A percentile compares a stretch with the other conserved stretches of the same genome.
These are phyloP conservation scores for Annulohypoxylon maeteangense DNA, from an alignment of 495 filamentous ascomycete species.

Conservation along the genomic window DNA sequence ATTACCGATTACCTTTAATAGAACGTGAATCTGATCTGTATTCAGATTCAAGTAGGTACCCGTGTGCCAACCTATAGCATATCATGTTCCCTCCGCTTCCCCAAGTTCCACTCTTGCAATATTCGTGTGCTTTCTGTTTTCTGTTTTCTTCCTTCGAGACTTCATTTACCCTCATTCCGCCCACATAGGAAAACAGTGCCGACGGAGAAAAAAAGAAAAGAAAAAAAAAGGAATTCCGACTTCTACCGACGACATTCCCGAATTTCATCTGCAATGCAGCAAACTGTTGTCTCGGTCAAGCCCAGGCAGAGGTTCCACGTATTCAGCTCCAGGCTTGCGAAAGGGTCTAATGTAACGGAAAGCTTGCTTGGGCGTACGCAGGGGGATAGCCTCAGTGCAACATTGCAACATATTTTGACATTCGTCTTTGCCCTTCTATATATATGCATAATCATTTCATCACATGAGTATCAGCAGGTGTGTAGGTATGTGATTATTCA, in stretches of 20 bases:
- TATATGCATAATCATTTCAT: neutral
- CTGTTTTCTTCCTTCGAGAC: neutral
- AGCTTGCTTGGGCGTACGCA: neutral
- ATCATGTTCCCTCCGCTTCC: constrained; percentile 1
- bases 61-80: neutral
- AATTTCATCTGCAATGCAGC: constrained; percentile 8
- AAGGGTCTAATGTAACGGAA: constrained; percentile 18
- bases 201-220: neutral
- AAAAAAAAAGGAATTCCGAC: constrained; percentile 13
- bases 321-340: constrained; percentile 9
- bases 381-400: neutral
- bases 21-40: neutral
- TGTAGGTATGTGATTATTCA: neutral
- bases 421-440: neutral
- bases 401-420: neutral
- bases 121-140: neutral
- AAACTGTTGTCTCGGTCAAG: constrained; percentile 20
- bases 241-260: constrained; percentile 30
- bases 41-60: neutral
- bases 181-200: constrained; percentile 10
- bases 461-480: neutral
- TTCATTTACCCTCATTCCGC: neutral
- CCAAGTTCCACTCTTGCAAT: neutral
- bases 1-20: neutral
- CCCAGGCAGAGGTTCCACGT: constrained; percentile 10